Conservation (phyloP, 2,329 filamentous ascomycete species). For the Beauveria varroae region DNA sequence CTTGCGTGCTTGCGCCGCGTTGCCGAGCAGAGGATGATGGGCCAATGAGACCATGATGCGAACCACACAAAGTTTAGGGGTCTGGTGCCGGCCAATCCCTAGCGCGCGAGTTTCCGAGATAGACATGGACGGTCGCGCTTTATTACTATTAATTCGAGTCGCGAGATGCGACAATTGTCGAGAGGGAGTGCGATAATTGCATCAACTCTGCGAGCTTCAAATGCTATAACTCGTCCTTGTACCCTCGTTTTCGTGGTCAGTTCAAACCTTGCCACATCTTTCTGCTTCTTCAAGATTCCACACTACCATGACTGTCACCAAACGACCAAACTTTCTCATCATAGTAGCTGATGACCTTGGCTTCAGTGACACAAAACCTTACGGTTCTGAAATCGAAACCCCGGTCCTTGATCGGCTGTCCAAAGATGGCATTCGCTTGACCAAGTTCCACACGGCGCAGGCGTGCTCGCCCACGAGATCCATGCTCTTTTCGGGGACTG, state of each 20-base stretch:
- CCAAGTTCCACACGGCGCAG: conserved; percentile 42
- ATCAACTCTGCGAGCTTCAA: neutral
- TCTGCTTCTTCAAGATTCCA: neutral
- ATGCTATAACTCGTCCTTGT: neutral
- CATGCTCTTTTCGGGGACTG: conserved; percentile 51
- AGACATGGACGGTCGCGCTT: neutral
- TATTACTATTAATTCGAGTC: neutral
- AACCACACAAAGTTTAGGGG: neutral
- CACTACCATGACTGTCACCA: neutral
- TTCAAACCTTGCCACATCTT: neutral
- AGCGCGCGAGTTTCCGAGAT: neutral
- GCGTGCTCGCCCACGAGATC: neutral
- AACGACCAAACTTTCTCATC: neutral
- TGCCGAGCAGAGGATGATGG: neutral
- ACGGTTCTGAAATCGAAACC: conserved; percentile 53
- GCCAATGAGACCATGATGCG: neutral
- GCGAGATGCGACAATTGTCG: neutral
- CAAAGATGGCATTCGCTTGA: neutral
- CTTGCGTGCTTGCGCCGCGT: neutral
- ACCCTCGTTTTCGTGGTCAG: neutral
- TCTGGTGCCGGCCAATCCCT: neutral
- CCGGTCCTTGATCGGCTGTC: conserved; percentile 47
- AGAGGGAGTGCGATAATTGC: neutral
- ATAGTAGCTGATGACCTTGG: conserved; percentile 37
- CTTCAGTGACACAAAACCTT: conserved; percentile 53